Base-by-base conservation (phyloP, 2,329 filamentous ascomycete genomes). In the Berkeleyomyces basicola region DNA sequence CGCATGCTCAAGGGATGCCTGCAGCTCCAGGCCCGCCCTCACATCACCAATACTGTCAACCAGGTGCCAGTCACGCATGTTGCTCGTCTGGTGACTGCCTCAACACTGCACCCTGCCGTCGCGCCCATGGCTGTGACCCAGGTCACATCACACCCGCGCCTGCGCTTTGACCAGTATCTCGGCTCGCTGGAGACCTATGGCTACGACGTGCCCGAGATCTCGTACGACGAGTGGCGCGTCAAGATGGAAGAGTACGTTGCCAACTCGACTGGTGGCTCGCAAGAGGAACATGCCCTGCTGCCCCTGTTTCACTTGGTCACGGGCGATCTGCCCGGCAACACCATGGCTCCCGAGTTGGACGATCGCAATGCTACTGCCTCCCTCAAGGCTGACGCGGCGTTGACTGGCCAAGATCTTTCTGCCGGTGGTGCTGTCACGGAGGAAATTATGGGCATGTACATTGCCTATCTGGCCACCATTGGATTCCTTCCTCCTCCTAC, bases 41-140 rank as follows among this genome's bases (percentile, higher is more conserved):
- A 82, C 67, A 95, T 96, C 67, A 74, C 78, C 71, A 97, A 96
- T 76, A 88, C 89, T 0, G 83, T 96, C 72, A 97, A 96, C 75
- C 83, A 86, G 72, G 87, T 96, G 0, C 91, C 92, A 0, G 90
- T 96, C 36, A 83, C 84, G 66, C 89, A 95, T 67, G 90, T 96
- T 43, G 82, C 86, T 1, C 79, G 82, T n/a, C 82, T 95, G 6
- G 86, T 95, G 36, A 83, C 90, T 16, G 88, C 90, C 0, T 78
- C 85, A 4, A 80, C 83, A 0, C 78, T 95, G 68, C 80, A 85
- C 69, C 84, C 84, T 0, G 78, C 83, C 0, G 64, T 64, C 9
- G 31, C 62, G 0, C 67, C 70, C 3, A 68, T 67, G 57, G 67
- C 67, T 7, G 88, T 95, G 4, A 80, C 83, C 1, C 89, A 95